A percentile compares a stretch with the other conserved stretches of the same genome.
These are phyloP conservation scores for Yamadazyma oceani DNA, from an alignment of 1,139 yeast genomes.

Conservation along the genomic window DNA sequence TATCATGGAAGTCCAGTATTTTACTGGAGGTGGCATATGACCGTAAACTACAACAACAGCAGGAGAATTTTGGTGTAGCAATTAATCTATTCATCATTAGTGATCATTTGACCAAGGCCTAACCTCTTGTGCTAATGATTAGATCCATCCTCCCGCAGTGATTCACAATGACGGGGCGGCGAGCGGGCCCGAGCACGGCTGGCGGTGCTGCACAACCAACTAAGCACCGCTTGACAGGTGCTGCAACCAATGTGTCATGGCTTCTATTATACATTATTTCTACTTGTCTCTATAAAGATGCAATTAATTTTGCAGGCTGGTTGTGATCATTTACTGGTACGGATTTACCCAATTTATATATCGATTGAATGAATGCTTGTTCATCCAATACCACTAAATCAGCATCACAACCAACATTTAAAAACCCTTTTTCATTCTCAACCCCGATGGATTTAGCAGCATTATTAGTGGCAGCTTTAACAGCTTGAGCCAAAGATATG, in stretches of 20 bases:
- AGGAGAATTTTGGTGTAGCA: neutral
- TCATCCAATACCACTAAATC: conserved; percentile 53
- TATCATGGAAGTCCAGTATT: conserved; percentile 20
- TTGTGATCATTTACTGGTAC: conserved; percentile 19
- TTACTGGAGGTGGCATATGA: conserved; percentile 12
- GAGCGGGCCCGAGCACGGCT: too few relatives aligned
- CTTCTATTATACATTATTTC: neutral
- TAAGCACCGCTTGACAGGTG: too few relatives aligned
- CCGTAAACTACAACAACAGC: neutral
- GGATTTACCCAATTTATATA: conserved; percentile 50
- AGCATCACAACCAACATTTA: conserved; percentile 57
- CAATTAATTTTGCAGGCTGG: conserved; percentile 22
- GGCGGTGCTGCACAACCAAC: too few relatives aligned
- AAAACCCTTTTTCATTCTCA: conserved; percentile 48
- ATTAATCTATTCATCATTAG: too few relatives aligned
- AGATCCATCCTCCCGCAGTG: too few relatives aligned
- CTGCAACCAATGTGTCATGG: too few relatives aligned
- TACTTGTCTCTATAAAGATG: conserved; percentile 16
- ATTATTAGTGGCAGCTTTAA: conserved; percentile 56
- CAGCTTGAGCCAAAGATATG: conserved; percentile 52
- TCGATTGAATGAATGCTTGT: conserved; percentile 46
- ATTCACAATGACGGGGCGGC: too few relatives aligned
- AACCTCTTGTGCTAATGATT: too few relatives aligned
- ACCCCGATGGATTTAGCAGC: conserved; percentile 54
- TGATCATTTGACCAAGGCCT: too few relatives aligned